Evolutionary conservation across 495 filamentous ascomycete genomes (phyloP).

Genomic region (Daldinia childiae): DNA sequence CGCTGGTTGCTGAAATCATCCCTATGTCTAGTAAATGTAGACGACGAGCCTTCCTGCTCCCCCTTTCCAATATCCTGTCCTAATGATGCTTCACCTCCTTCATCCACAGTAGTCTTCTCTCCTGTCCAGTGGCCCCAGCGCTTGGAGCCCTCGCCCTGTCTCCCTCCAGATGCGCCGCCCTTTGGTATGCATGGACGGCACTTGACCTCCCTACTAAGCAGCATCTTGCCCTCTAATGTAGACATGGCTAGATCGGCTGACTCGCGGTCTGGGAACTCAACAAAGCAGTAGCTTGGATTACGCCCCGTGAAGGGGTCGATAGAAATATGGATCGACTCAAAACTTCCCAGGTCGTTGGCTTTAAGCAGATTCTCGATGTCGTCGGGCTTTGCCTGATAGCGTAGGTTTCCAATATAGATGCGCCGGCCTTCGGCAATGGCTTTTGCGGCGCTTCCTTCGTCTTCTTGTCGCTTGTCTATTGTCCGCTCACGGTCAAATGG

Average conservation of each 20-base stretch:
- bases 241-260: slow-evolving; percentile 66
- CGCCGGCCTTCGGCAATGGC: slow-evolving; percentile 61
- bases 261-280: slow-evolving; percentile 67
- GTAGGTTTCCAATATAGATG: slow-evolving; percentile 75
- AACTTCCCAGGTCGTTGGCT: slow-evolving; percentile 52
- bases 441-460: slow-evolving; percentile 37
- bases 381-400: slow-evolving; percentile 68
- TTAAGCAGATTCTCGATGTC: slow-evolving; percentile 69
- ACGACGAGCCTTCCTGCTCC: background rate
- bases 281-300: slow-evolving; percentile 78
- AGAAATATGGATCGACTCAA: slow-evolving; percentile 71
- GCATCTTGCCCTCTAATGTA: slow-evolving; percentile 60
- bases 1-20: slow-evolving; percentile 53
- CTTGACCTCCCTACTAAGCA: slow-evolving; percentile 67
- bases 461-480: background rate
- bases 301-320: slow-evolving; percentile 72
- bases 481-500: background rate
- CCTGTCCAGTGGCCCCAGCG: slow-evolving; percentile 55
- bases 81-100: slow-evolving; percentile 4
- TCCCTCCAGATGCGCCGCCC: slow-evolving; percentile 7
- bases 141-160: slow-evolving; percentile 32
- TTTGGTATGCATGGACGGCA: slow-evolving; percentile 68
- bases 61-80: background rate
- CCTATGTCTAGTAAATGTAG: slow-evolving; percentile 24
- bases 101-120: slow-evolving; percentile 14